phyloP scores from a whole-genome alignment of 169 alveolate species.

The Miamiensis avidus region DNA sequence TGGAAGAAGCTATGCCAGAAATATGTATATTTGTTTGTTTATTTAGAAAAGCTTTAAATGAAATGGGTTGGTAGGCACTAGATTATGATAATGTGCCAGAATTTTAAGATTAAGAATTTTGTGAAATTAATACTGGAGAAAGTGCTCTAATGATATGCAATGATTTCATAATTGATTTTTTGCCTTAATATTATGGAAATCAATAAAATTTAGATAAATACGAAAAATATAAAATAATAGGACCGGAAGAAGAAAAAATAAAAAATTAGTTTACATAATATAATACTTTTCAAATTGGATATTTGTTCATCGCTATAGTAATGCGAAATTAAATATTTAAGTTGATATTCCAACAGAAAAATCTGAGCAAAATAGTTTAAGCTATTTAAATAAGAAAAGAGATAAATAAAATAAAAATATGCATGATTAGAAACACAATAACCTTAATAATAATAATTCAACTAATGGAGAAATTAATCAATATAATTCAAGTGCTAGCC shows the following conservation, averaged over 20 bases:
- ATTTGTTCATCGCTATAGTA: slow-evolving; percentile 13
- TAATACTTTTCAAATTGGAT: slow-evolving; percentile 26
- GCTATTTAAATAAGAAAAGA: no score
- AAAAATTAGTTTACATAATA: slow-evolving; percentile 24
- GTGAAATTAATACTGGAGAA: slow-evolving; percentile 17
- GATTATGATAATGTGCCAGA: not conserved
- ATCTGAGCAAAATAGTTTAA: no score
- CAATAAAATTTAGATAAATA: not conserved
- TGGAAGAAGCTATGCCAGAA: not conserved
- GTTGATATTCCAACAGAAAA: no score
- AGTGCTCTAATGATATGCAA: slow-evolving; percentile 19
- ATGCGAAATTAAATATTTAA: slow-evolving; percentile 18
- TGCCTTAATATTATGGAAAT: slow-evolving; percentile 16
- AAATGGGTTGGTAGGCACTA: slow-evolving; percentile 28
- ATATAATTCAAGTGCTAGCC: no score
- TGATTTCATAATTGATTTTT: slow-evolving; percentile 21
- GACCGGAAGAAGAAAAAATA: slow-evolving; percentile 18
- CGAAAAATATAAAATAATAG: not conserved
- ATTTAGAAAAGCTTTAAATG: slow-evolving; percentile 17
- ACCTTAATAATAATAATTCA: no score
- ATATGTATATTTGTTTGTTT: slow-evolving; percentile 13
- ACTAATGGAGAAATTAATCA: no score
- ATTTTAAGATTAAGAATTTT: slow-evolving; percentile 4
- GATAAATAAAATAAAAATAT: no score
- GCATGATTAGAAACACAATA: no score